Conservation (phyloP, 2,329 filamentous ascomycete species). For the Arthroderma sp. region DNA sequence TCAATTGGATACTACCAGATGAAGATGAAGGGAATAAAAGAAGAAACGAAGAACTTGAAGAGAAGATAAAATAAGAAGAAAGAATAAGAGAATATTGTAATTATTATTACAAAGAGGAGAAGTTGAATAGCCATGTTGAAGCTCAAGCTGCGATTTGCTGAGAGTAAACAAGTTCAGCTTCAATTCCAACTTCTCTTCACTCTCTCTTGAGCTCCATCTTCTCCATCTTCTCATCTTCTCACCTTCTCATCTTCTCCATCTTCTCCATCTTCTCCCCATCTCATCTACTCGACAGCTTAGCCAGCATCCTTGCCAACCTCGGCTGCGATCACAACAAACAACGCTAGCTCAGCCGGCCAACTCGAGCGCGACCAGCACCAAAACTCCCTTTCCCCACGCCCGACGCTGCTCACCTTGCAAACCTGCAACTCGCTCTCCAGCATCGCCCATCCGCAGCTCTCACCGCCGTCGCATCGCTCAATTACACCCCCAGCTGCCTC, state of each 20-base stretch:
- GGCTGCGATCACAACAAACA: constrained; percentile 1
- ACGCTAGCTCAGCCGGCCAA: not conserved
- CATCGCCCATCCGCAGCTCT: not conserved
- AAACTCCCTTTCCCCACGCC: not conserved
- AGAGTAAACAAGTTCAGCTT: not conserved
- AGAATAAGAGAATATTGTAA: no score
- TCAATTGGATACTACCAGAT: no score
- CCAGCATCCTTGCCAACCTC: not conserved
- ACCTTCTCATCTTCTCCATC: not conserved
- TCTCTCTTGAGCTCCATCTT: no score
- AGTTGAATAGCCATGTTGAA: no score
- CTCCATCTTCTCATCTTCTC: not conserved
- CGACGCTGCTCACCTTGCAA: not conserved
- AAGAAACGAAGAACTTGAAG: no score
- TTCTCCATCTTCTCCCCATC: not conserved
- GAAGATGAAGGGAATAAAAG: no score
- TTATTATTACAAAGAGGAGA: no score
- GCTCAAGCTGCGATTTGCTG: no score
- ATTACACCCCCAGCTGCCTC: constrained; percentile 2
- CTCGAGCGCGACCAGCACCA: not conserved
- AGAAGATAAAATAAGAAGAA: no score
- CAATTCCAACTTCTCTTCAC: no score
- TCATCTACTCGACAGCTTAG: not conserved
- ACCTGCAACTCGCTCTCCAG: not conserved
- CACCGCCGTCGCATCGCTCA: not conserved